Evolutionary conservation across 1,284 basidiomycete species (phyloP).

Genomic region (Cutaneotrichosporon cutaneum): DNA sequence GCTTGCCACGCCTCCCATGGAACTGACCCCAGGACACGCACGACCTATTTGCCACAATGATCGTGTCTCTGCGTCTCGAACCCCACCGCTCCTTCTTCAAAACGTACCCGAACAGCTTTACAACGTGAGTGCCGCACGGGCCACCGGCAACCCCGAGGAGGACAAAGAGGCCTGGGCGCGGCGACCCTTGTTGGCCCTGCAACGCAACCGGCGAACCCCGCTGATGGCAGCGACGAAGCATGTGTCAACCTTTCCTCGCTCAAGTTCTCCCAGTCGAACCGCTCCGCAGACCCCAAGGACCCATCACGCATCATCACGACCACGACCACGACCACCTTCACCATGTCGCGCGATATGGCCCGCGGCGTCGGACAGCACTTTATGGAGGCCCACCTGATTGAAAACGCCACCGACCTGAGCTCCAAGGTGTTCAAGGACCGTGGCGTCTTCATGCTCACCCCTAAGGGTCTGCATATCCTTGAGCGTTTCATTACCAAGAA

Average conservation of each 20-base stretch:
- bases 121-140: constrained; percentile 65
- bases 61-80: constrained; percentile 86
- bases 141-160: background rate
- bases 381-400: constrained; percentile 96
- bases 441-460: constrained; percentile 91
- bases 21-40: constrained; percentile 74
- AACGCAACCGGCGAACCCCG: background rate
- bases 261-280: constrained; percentile 98
- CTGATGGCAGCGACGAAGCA: constrained; percentile 75
- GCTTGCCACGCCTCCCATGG: constrained; percentile 9
- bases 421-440: constrained; percentile 94
- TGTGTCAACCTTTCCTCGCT: constrained; percentile 89
- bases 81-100: constrained; percentile 95
- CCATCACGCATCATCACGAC: constrained; percentile 96
- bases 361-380: constrained; percentile 99
- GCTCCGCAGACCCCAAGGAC: constrained; percentile 95
- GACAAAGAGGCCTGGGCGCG: background rate
- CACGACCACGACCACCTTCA: constrained; percentile 98
- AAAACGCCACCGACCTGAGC: constrained; percentile 87
- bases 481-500: constrained; percentile 99
- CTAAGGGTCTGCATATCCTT: constrained; percentile 96
- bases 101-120: constrained; percentile 90
- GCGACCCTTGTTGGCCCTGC: background rate
- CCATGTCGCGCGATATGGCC: constrained; percentile 99
- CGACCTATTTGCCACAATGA: constrained; percentile 93